Conservation (phyloP, 2,329 filamentous ascomycete species). For the Aspergillus cejpii region DNA sequence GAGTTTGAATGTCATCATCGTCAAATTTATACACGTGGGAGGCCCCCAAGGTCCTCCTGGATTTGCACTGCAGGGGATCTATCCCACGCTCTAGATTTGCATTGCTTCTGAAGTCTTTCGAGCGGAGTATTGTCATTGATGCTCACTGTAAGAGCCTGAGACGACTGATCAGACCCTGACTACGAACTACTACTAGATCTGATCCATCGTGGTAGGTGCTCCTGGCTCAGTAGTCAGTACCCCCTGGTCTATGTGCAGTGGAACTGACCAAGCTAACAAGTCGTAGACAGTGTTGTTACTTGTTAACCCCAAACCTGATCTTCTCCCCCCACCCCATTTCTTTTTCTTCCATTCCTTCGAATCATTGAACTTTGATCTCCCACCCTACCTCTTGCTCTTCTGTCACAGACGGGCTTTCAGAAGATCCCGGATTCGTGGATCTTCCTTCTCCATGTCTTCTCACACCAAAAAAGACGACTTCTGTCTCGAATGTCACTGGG, state of each 20-base stretch:
- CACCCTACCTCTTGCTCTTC: not conserved
- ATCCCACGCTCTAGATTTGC: conserved; percentile 9
- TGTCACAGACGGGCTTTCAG: not conserved
- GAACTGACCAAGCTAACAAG: not conserved
- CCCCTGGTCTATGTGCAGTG: not conserved
- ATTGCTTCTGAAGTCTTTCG: conserved; percentile 10
- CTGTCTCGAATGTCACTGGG: conserved; percentile 41
- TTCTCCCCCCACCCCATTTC: not conserved
- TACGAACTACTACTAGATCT: no score
- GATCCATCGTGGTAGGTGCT: not conserved
- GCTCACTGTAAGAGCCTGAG: no score
- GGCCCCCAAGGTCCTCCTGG: conserved; percentile 20
- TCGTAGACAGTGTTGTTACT: not conserved
- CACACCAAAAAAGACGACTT: conserved; percentile 29
- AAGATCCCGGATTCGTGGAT: not conserved
- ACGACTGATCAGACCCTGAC: not conserved
- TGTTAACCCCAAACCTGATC: not conserved
- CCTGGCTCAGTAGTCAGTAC: not conserved
- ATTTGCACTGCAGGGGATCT: conserved; percentile 13
- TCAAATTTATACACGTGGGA: not conserved
- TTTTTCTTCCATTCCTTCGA: not conserved
- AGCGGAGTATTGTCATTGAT: not conserved
- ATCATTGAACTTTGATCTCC: not conserved
- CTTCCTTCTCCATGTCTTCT: conserved; percentile 25
- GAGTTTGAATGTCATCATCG: not conserved